Evolutionary conservation across 192 early-diverging fungal genomes (phyloP), one percentile per base, ranked within the genome.

Genomic region (Phycomyces blakesleeanus): DNA sequence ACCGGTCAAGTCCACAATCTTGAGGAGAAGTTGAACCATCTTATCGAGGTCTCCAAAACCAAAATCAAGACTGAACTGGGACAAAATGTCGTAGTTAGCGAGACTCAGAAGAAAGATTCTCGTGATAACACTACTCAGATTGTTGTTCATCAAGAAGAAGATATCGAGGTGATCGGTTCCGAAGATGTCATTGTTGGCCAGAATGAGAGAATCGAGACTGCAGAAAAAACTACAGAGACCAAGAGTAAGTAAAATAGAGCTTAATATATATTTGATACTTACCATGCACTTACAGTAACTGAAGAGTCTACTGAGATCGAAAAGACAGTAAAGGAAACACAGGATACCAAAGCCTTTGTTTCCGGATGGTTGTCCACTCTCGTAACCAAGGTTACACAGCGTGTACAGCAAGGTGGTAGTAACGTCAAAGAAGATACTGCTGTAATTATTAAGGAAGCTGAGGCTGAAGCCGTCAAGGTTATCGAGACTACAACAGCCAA

Each of bases 331-430:
- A 52, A 16, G 34, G 60, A 26, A 20, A 29, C 49, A 2, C 3
- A 62, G 25, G 60, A 62, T 12, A 21, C 21, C 60, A 62, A 69
- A 20, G 25, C 42, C 0, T 39, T 49, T 57, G 51, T 68, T 29
- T 58, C 47, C 21, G 37, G 12, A 16, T 66, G 64, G 64, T 58
- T 51, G 20, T 44, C 27, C 12, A 40, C 47, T 26, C 21, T 66
- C 7, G 51, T 51, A 7, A 39, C 57, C 8, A 39, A 55, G 21
- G 59, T 61, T 0, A 26, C 21, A 14, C 12, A 11, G 15, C n/a
- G 25, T 3, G 59, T 26, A 40, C 39, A 61, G 42, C 39, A 61
- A 47, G 41, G 41, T 3, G 59, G 44, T 27, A n/a, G 47, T 41
- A 40, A 61, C 47, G 42, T 61, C 5, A 40, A 29, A 16, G 49